These are phyloP conservation scores for Condylostoma magnum DNA, from an alignment of 169 alveolate genomes.

Conservation along the genomic window DNA sequence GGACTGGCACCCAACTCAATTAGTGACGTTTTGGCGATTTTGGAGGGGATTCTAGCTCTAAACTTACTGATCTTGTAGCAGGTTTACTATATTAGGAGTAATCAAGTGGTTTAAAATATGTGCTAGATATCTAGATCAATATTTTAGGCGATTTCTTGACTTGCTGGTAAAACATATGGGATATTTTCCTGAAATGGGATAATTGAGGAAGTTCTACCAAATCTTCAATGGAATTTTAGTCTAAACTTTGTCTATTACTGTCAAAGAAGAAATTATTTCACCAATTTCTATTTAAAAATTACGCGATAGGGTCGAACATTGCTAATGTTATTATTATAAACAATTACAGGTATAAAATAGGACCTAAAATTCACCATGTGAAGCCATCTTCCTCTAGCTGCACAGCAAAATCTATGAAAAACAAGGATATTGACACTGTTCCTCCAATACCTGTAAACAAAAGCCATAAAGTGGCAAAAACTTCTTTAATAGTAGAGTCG, in stretches of 20 bases:
- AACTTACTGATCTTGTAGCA: no score
- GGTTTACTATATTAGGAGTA: no score
- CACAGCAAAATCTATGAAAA: not conserved
- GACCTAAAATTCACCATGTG: not conserved
- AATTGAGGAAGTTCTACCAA: not conserved
- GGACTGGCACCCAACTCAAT: no score
- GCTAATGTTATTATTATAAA: not conserved
- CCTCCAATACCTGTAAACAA: not conserved
- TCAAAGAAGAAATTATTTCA: not conserved
- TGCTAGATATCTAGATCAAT: not conserved
- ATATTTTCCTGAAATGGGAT: not conserved
- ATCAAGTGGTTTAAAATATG: slow-evolving; percentile 11
- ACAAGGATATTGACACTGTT: not conserved
- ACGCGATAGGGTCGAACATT: not conserved
- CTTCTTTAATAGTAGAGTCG: not conserved
- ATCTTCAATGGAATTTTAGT: not conserved
- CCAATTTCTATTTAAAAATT: no score
- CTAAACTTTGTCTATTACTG: not conserved
- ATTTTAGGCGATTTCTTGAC: not conserved
- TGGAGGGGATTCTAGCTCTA: no score
- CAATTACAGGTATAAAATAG: not conserved
- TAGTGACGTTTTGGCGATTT: no score
- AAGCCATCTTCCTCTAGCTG: not conserved
- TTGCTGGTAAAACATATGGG: no score
- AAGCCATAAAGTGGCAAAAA: not conserved